These are phyloP conservation scores for Gossypium stocksii DNA, from an alignment of 345 rosid genomes.

Conservation along the genomic window DNA sequence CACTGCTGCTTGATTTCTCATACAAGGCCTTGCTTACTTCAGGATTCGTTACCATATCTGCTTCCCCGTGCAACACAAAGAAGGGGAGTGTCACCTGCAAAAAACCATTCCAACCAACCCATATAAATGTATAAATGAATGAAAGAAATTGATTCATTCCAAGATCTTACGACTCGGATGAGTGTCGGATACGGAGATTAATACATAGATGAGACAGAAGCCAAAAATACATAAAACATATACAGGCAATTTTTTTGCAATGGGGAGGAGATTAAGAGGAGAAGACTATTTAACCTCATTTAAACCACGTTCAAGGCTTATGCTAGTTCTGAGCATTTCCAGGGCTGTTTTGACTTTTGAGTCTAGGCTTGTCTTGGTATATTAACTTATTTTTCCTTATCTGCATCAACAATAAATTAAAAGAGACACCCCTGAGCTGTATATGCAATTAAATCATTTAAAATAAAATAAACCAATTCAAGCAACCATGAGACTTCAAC, in stretches of 20 bases:
- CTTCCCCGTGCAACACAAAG: conserved; percentile 84
- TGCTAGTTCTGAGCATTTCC: conserved; percentile 92
- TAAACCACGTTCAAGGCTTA: conserved; percentile 64
- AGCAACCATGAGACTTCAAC: background rate
- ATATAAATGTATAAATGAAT: conserved; percentile 3
- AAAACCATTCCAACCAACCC: conserved; percentile 8
- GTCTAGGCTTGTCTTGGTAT: conserved; percentile 92
- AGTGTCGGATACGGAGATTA: background rate
- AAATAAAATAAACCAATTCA: background rate
- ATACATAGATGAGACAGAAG: background rate
- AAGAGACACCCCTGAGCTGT: background rate
- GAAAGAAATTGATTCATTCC: background rate
- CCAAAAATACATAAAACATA: background rate
- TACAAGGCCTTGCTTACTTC: conserved; percentile 87
- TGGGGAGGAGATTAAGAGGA: background rate
- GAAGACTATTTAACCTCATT: conserved; percentile 37
- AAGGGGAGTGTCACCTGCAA: conserved; percentile 73
- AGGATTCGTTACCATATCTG: conserved; percentile 83
- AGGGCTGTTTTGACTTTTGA: conserved; percentile 94
- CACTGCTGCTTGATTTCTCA: conserved; percentile 59
- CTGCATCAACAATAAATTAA: conserved; percentile 29
- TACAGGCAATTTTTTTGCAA: background rate
- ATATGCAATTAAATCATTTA: background rate
- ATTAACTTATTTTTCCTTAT: conserved; percentile 78
- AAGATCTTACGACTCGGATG: background rate